phyloP scores from a whole-genome alignment of 352 stramenopile species.

The Pythium oligandrum region DNA sequence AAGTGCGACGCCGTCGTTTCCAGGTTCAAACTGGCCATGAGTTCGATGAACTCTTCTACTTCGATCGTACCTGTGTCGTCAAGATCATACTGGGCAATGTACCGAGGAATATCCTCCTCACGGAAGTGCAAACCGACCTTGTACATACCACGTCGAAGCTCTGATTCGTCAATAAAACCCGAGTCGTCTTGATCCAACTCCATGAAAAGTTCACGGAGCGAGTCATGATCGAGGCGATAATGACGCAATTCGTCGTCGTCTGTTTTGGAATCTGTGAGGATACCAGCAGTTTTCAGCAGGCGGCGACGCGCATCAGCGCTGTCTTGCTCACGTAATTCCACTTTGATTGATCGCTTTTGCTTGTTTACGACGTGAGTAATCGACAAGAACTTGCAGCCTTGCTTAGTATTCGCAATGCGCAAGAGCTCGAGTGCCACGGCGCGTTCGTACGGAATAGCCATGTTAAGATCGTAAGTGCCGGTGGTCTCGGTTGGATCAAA shows the following conservation, averaged over 20 bases:
- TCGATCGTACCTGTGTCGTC: conserved; percentile 70
- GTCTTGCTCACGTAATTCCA: conserved; percentile 55
- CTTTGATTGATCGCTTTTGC: conserved; percentile 44
- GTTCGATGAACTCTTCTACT: conserved; percentile 71
- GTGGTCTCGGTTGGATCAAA: conserved; percentile 72
- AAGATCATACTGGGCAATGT: conserved; percentile 69
- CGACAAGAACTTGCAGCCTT: conserved; percentile 80
- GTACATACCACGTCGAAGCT: conserved; percentile 48
- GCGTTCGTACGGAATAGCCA: conserved; percentile 71
- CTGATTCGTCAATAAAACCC: conserved; percentile 55
- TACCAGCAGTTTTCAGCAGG: conserved; percentile 64
- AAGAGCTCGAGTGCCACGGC: conserved; percentile 68
- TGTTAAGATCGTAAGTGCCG: conserved; percentile 70
- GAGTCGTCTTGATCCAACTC: conserved; percentile 67
- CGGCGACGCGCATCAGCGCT: conserved; percentile 30
- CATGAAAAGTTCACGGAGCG: conserved; percentile 46
- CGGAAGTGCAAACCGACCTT: conserved; percentile 43
- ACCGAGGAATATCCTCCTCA: conserved; percentile 60
- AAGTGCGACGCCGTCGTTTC: conserved; percentile 35
- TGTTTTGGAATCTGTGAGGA: conserved; percentile 36
- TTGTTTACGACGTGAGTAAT: conserved; percentile 51
- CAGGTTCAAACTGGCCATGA: conserved; percentile 68
- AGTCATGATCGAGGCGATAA: conserved; percentile 41
- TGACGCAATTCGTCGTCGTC: conserved; percentile 26
- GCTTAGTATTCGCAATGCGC: conserved; percentile 64